phyloP scores from a whole-genome alignment of 2,329 filamentous ascomycete species.

The Ascochyta pisi region DNA sequence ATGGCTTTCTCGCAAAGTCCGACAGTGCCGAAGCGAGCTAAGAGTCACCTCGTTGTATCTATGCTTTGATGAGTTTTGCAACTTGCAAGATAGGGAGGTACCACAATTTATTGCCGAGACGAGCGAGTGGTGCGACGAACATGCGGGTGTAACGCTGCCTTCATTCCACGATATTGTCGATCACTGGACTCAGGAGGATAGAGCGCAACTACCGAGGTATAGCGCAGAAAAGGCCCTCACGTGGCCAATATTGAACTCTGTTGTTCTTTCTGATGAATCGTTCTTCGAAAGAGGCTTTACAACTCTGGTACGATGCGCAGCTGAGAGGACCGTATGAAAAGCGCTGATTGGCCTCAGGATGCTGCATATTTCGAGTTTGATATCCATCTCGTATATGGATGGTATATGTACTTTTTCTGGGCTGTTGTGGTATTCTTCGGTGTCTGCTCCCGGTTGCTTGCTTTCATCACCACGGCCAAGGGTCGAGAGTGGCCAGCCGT shows the following conservation, averaged over 20 bases:
- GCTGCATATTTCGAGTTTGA: conserved; percentile 36
- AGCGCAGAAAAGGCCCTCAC: conserved; percentile 29
- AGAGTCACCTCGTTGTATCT: conserved; percentile 39
- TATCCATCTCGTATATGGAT: conserved; percentile 42
- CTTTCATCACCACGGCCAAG: conserved; percentile 18
- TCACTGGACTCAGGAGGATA: conserved; percentile 29
- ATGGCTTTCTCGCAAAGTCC: conserved; percentile 34
- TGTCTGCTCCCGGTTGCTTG: conserved; percentile 28
- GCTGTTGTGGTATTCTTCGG: conserved; percentile 34
- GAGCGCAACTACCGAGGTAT: conserved; percentile 23
- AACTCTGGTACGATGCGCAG: conserved; percentile 32
- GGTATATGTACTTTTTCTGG: conserved; percentile 46
- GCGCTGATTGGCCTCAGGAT: conserved; percentile 24
- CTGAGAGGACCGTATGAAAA: background rate
- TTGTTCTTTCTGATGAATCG: conserved; percentile 29
- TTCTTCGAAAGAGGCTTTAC: conserved; percentile 38
- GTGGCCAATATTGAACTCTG: conserved; percentile 23
- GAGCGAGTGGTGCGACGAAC: conserved; percentile 31
- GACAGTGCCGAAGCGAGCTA: conserved; percentile 35
- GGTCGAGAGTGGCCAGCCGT: conserved; percentile 6
- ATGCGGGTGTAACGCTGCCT: conserved; percentile 33
- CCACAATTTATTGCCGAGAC: conserved; percentile 26
- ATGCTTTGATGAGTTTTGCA: conserved; percentile 38
- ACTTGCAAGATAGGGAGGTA: conserved; percentile 16
- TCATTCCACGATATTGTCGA: conserved; percentile 34